Conservation (phyloP, 345 rosid genomes). For the Citrus hindsii region DNA sequence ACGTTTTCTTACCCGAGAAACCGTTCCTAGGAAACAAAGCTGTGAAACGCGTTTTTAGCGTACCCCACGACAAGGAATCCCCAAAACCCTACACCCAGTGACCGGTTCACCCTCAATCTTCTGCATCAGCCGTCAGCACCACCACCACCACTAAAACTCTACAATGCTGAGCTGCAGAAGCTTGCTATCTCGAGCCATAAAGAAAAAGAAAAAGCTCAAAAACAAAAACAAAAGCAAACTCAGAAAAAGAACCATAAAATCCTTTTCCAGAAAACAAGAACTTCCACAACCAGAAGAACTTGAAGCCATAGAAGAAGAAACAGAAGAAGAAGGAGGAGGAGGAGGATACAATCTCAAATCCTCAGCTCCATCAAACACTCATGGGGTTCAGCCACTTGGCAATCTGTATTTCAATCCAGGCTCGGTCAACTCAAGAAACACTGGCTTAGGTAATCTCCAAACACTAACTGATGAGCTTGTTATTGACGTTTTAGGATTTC, state of each 20-base stretch:
- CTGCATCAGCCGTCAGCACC: not conserved
- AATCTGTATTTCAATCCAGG: constrained; percentile 61
- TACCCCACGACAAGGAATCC: not conserved
- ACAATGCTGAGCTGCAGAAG: constrained; percentile 40
- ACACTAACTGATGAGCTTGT: constrained; percentile 70
- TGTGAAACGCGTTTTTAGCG: not conserved
- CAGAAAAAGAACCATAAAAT: constrained; percentile 19
- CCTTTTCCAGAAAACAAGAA: constrained; percentile 2
- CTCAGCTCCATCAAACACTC: constrained; percentile 47
- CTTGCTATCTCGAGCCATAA: constrained; percentile 23
- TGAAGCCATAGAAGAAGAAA: constrained; percentile 32
- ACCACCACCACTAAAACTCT: not conserved
- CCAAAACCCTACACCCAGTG: not conserved
- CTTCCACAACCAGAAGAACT: constrained; percentile 10
- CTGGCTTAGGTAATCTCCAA: constrained; percentile 79
- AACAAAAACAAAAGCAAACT: constrained; percentile 7
- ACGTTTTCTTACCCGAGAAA: not conserved
- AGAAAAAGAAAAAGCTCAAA: constrained; percentile 23
- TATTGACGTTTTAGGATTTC: constrained; percentile 72
- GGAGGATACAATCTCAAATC: constrained; percentile 61
- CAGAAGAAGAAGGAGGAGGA: constrained; percentile 31
- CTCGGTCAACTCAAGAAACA: constrained; percentile 61
- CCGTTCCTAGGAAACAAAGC: not conserved
- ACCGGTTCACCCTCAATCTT: not conserved
- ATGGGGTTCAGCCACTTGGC: constrained; percentile 89